phyloP scores from a whole-genome alignment of 202 grass and related monocot species.

The Schoenoplectus triqueter region DNA sequence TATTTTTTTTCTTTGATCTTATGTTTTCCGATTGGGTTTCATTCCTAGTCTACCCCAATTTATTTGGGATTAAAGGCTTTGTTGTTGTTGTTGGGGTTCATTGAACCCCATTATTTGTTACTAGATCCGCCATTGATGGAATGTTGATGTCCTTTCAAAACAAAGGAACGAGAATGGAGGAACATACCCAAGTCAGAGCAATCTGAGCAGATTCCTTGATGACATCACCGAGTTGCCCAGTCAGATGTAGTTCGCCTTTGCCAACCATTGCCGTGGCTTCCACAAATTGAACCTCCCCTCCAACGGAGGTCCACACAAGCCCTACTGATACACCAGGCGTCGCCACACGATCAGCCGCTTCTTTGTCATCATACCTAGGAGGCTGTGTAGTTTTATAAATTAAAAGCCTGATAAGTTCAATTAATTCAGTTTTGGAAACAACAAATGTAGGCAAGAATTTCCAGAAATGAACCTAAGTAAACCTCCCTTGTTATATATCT shows the following conservation, averaged over 20 bases:
- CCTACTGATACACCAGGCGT: conserved; percentile 87
- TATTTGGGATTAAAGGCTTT: no score
- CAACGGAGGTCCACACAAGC: conserved; percentile 94
- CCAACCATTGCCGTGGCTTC: conserved; percentile 90
- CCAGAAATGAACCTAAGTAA: neutral
- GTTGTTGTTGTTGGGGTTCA: no score
- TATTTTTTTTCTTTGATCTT: no score
- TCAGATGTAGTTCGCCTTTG: conserved; percentile 93
- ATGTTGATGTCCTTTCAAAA: neutral
- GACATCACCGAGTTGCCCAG: conserved; percentile 99
- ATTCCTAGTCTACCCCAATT: no score
- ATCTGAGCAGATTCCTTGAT: conserved; percentile 99
- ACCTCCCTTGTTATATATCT: neutral
- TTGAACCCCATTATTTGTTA: no score
- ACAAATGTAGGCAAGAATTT: neutral
- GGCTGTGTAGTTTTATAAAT: conserved; percentile 55
- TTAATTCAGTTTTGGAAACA: neutral
- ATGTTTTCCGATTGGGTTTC: no score
- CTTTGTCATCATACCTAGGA: conserved; percentile 86
- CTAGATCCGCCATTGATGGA: no score
- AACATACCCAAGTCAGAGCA: conserved; percentile 93
- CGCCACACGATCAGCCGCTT: conserved; percentile 85
- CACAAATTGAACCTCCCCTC: conserved; percentile 95
- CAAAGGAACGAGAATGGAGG: conserved; percentile 27
- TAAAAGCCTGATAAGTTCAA: conserved; percentile 7